These are phyloP conservation scores for Nepenthes alata DNA, from an alignment of 179 eudicot species.

Conservation along the genomic window DNA sequence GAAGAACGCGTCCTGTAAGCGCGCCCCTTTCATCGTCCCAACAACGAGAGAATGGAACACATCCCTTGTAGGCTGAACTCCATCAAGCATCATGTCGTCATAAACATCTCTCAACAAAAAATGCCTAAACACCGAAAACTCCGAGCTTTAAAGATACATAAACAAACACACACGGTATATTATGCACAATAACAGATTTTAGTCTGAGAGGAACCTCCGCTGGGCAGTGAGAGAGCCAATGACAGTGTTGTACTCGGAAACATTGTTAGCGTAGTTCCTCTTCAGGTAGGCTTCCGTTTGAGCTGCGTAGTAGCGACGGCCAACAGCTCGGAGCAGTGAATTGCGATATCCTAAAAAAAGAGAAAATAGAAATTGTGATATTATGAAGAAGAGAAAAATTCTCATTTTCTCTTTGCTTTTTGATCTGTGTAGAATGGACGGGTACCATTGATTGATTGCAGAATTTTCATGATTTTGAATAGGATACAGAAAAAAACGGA, in stretches of 20 bases:
- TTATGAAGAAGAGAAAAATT: no score
- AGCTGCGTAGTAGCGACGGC: slow-evolving; percentile 41
- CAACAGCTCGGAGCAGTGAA: slow-evolving; percentile 26
- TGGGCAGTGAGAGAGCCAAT: slow-evolving; percentile 51
- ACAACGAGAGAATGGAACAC: slow-evolving; percentile 62
- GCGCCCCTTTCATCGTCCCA: slow-evolving; percentile 71
- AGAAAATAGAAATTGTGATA: no score
- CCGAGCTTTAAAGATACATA: not conserved
- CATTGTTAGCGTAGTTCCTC: slow-evolving; percentile 70
- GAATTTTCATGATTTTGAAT: no score
- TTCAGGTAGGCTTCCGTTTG: slow-evolving; percentile 41
- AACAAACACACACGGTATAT: not conserved
- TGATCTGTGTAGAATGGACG: no score
- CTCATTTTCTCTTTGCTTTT: no score
- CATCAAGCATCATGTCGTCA: slow-evolving; percentile 93
- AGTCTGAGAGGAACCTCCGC: slow-evolving; percentile 35
- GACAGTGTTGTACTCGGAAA: slow-evolving; percentile 74
- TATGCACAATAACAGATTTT: not conserved
- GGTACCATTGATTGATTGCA: no score
- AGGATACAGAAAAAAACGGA: no score
- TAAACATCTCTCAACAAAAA: slow-evolving; percentile 79
- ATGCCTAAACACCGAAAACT: slow-evolving; percentile 29
- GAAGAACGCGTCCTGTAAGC: slow-evolving; percentile 79
- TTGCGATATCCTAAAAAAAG: slow-evolving; percentile 28
- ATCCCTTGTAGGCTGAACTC: slow-evolving; percentile 79